These are phyloP conservation scores for Teunomyces tritomae DNA, from an alignment of 805 yeast genomes.

Conservation along the genomic window DNA sequence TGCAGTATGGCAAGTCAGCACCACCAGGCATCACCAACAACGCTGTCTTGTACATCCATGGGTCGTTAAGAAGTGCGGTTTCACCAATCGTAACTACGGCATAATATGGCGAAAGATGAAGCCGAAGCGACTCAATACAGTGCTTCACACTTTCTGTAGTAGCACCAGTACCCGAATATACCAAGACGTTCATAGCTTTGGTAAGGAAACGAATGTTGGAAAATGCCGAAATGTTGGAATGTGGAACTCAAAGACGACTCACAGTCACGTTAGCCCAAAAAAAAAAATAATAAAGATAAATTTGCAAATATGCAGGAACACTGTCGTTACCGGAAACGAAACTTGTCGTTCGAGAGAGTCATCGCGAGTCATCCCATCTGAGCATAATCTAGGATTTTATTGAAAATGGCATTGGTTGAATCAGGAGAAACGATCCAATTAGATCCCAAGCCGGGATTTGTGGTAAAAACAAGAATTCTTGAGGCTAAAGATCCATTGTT, in stretches of 20 bases:
- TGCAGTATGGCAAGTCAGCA: conserved; percentile 86
- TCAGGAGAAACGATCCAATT: conserved; percentile 18
- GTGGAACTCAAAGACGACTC: background rate
- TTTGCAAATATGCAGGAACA: background rate
- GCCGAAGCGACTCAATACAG: conserved; percentile 70
- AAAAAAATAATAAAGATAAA: background rate
- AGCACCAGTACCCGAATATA: conserved; percentile 62
- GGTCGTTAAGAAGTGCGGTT: conserved; percentile 65
- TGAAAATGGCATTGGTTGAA: conserved; percentile 9
- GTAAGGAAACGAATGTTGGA: background rate
- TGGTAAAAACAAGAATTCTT: conserved; percentile 59
- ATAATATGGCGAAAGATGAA: conserved; percentile 79
- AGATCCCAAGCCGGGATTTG: conserved; percentile 68
- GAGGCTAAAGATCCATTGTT: conserved; percentile 9
- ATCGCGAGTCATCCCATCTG: conserved; percentile 1
- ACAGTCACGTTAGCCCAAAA: background rate
- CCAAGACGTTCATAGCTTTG: conserved; percentile 32
- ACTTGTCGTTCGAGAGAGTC: background rate
- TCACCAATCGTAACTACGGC: conserved; percentile 77
- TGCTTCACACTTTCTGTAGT: conserved; percentile 85
- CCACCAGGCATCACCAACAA: conserved; percentile 93
- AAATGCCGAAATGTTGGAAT: background rate
- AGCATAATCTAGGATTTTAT: background rate
- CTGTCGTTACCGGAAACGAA: no score
- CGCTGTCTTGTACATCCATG: conserved; percentile 83